Evolutionary conservation across 2,329 filamentous ascomycete species (phyloP).

Genomic region (Monosporascus sp.): DNA sequence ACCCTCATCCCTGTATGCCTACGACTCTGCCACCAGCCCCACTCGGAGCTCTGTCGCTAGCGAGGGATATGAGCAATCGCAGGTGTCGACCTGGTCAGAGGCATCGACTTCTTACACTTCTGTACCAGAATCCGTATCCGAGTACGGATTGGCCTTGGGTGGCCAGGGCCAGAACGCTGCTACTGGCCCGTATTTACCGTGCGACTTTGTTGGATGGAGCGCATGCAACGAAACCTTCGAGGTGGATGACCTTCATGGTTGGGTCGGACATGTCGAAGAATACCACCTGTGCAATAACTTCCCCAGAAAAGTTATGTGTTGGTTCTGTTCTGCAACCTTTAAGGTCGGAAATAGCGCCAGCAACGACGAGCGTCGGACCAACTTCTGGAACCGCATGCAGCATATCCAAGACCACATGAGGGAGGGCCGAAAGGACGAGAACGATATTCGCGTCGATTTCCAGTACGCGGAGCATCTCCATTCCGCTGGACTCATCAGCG

Average conservation of each 20-base stretch:
- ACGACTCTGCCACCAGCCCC: too few relatives aligned
- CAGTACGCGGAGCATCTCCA: slow-evolving; percentile 72
- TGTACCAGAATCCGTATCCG: too few relatives aligned
- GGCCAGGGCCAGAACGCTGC: too few relatives aligned
- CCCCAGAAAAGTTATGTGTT: slow-evolving; percentile 37
- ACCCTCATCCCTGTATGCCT: too few relatives aligned
- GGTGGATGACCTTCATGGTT: slow-evolving; percentile 31
- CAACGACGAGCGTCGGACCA: slow-evolving; percentile 10
- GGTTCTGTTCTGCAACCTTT: slow-evolving; percentile 43
- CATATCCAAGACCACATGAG: slow-evolving; percentile 44
- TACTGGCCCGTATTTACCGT: slow-evolving; percentile 27
- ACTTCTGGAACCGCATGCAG: slow-evolving; percentile 37
- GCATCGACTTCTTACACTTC: too few relatives aligned
- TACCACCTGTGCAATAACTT: slow-evolving; percentile 30
- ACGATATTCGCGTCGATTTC: slow-evolving; percentile 74
- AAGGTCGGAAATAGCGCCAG: slow-evolving; percentile 7
- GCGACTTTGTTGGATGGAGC: slow-evolving; percentile 36
- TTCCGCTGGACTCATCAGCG: slow-evolving; percentile 5
- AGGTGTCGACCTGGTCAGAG: not conserved
- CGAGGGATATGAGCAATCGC: not conserved
- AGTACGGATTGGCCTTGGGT: too few relatives aligned
- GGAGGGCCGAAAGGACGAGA: slow-evolving; percentile 12
- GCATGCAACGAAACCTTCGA: slow-evolving; percentile 33
- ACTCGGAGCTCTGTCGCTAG: too few relatives aligned
- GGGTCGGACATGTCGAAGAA: slow-evolving; percentile 40